Base-by-base conservation (phyloP, 257 asterid species). In the Jacaranda copaia region DNA sequence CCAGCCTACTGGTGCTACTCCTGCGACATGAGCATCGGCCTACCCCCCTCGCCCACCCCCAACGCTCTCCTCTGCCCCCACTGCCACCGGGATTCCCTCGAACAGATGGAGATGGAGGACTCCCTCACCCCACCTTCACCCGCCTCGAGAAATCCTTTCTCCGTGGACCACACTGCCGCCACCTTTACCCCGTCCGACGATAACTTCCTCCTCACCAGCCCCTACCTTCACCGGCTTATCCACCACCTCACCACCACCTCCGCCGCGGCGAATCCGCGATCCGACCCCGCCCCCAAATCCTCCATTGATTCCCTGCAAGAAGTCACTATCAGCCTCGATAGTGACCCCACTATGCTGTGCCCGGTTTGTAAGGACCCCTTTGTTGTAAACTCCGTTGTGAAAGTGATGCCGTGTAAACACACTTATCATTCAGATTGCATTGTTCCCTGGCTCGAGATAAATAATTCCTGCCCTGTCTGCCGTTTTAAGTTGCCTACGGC, bases 1-100 rank as follows among this genome's bases (percentile, higher is more conserved):
- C 93, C 92, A 8, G 90, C 92, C 63, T 89, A 84, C 83, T 94
- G 97, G 97, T 92, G 98, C 83, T 93, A 93, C 88, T 88, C 89
- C 39, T 93, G 98, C 81, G 97, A 89, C 90, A 93, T 88, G 97
- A 86, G 92, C 82, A 86, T 94, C 89, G 89, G 89, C 81, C 86
- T 89, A 35, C 91, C 90, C 56, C 90, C 93, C 40, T 81, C 93
- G 74, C 84, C 92, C 9, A 81, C 86, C 68, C 85, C 92, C 15
- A 70, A 79, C 74, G 89, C 96, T 74, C 96, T 88, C 73, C 89
- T 85, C 64, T 92, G 97, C 87, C 98, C 97, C 65, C 92, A 90
- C 89, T 92, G 97, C 88, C 94, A 85, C 79, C 89, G 81, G 75
- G 90, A 88, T 82, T 81, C 91, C 70, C 94, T 92, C 56, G 96